phyloP scores from a whole-genome alignment of 1,284 basidiomycete species.

The Cutaneotrichosporon cutaneum region DNA sequence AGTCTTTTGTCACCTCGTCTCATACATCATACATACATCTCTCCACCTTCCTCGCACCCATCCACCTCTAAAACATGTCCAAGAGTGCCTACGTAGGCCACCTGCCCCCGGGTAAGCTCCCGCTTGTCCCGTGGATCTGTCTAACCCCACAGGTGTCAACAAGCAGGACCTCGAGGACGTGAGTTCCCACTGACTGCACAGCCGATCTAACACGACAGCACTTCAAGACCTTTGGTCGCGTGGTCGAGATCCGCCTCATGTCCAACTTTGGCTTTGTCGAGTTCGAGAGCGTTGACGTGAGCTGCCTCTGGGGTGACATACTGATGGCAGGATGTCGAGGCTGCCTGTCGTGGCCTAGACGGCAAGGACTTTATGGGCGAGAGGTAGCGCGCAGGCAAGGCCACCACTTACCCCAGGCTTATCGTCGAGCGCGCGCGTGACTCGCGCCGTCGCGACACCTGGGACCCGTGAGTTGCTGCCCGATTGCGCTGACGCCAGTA shows the following conservation, averaged over 20 bases:
- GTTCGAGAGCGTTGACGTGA: conserved; percentile 75
- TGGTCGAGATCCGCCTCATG: conserved; percentile 90
- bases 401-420: conserved; percentile 59
- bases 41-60: not conserved
- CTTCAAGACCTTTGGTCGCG: conserved; percentile 79
- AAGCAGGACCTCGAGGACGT: conserved; percentile 46
- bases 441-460: conserved; percentile 72
- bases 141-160: conserved; percentile 27
- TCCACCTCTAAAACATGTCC: conserved; percentile 14
- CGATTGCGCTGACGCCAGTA: conserved; percentile 4
- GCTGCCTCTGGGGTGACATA: conserved; percentile 13
- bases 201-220: conserved; percentile 58
- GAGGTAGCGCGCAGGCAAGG: conserved; percentile 59
- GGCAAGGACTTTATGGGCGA: conserved; percentile 83
- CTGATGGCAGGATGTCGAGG: conserved; percentile 75
- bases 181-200: not conserved
- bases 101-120: conserved; percentile 42
- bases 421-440: conserved; percentile 91
- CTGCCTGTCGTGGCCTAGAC: conserved; percentile 79
- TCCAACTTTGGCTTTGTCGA: conserved; percentile 93
- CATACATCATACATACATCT: not conserved
- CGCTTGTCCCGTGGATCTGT: not conserved
- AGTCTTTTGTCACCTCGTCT: not conserved
- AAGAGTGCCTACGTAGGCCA: conserved; percentile 46
- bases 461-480: conserved; percentile 60